Evolutionary conservation across 306 rosid species (phyloP).

Genomic region (Ormosia semicastrata): DNA sequence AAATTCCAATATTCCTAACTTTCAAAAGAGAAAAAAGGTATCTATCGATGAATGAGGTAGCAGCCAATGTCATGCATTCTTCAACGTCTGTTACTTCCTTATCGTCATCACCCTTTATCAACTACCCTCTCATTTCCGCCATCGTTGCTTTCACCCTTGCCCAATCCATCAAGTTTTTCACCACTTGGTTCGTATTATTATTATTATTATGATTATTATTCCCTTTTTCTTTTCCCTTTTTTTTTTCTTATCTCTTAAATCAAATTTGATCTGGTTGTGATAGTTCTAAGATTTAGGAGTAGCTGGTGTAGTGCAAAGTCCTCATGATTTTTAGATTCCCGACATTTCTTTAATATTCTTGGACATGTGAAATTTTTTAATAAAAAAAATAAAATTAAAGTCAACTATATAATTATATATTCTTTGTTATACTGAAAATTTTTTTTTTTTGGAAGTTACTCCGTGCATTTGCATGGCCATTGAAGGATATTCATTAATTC

Average conservation of each 20-base stretch:
- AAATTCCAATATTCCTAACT: not conserved
- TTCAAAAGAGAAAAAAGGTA: not conserved
- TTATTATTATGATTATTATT: no score
- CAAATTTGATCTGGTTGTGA: not conserved
- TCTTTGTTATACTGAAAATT: not conserved
- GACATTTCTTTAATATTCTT: not conserved
- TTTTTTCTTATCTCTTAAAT: not conserved
- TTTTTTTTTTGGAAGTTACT: not conserved
- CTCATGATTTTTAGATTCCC: no score
- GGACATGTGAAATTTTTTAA: not conserved
- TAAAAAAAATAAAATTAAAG: not conserved
- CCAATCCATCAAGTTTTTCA: slow-evolving; percentile 63
- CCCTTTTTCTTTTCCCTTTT: not conserved
- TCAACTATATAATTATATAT: not conserved
- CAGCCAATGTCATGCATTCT: slow-evolving; percentile 21
- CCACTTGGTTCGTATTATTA: slow-evolving; percentile 59
- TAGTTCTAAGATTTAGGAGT: not conserved
- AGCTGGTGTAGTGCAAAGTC: no score
- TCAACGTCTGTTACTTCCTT: not conserved
- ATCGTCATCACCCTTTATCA: slow-evolving; percentile 39
- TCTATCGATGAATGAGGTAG: slow-evolving; percentile 19
- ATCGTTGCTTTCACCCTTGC: slow-evolving; percentile 54
- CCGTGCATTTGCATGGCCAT: not conserved
- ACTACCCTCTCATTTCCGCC: slow-evolving; percentile 69
- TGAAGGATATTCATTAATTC: not conserved